Evolutionary conservation across 2,329 filamentous ascomycete species (phyloP), one percentile per base, ranked within the genome.

Genomic region (Beauveria varroae): DNA sequence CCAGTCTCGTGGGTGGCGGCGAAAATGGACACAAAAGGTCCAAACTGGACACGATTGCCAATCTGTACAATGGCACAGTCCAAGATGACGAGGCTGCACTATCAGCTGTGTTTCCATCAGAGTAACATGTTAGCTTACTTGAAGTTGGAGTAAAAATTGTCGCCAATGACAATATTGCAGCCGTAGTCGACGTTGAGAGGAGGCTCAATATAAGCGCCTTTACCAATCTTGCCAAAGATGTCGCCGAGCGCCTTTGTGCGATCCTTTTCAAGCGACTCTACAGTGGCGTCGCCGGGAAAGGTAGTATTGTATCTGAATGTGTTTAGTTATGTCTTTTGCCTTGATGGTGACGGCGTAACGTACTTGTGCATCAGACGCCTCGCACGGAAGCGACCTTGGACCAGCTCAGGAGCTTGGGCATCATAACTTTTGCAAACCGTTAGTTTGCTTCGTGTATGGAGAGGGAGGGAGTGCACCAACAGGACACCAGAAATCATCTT

Each of bases 51-150:
- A 30, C 89, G 82, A 28, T 87, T 80, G 0, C 90, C 90, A 52
- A 93, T 88, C 4, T 72, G 76, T 46, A 93, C 86, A 2, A 84
- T 76, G 65, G 85, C 88, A n/a, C 86, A 91, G 70, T 93, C 90
- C 16, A 92, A 76, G 63, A 92, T 86, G 2, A 85, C 84, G 60
- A 81, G 69, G 63, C 78, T 79, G 41, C 7, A 37, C 14, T 7
- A 22, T 62, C 20, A 57, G 52, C 44, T 37, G 30, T 5, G 54
- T 28, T 20, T 4, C n/a, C 2, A 3, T 18, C 59, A 18, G 63
- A 56, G 5, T 8, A 1, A 18, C 5, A 34, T 1, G 10, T 20
- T 4, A 3, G 52, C 66, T 51, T 60, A 74, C 72, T 72, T 72
- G 61, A 75, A 75, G 64, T 86, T 86, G 50, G 84, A 78, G 66